Base-by-base conservation (phyloP, 805 yeast genomes). In the Sporopachydermia quercuum region DNA sequence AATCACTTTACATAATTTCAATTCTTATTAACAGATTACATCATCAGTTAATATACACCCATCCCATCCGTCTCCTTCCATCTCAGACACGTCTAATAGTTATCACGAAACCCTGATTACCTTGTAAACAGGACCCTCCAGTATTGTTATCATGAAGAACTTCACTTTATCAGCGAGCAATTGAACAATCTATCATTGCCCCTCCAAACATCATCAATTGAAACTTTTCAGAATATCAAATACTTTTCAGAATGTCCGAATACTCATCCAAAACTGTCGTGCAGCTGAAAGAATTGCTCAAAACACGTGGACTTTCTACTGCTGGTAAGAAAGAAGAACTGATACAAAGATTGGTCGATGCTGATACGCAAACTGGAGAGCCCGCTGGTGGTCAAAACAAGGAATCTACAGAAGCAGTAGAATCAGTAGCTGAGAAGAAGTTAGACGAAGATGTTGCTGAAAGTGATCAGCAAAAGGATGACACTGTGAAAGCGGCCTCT, bases 311-410 rank as follows among this genome's bases (percentile, higher is more conserved):
- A 1, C 68, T 89, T 39, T 56, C 91, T 2, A 63, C 62, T 3
- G 72, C 74, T 34, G 97, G 97, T 16, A 76, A 83, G 49, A 89
- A 89, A 58, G 76, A 79, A 35, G 96, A 85, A 39, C 66, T 80
- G 43, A 65, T 80, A 40, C 68, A 69, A 19, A 68, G 89, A 37
- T 66, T 80, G 43, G 71, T 65, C 43, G 84, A 75, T 44, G 57
- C 68, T 19, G 87, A 77, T 49, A 56, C 54, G 43, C 46, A 56
- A 34, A 53, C 48, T 8, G 30, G 13, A 8, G 30, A 23, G 13
- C 13, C 13, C 19, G 58, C 30, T 23, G 30, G 8, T 8, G 30
- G n/a, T 23, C 8, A 8, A 8, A 56, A 51, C 35, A 49, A 49
- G 38, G 13, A 42, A 40, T 33, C 45, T 35, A 30, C 38, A 40